Evolutionary conservation across 164 flowering plant species (phyloP).

Genomic region (Aristolochia californica): DNA sequence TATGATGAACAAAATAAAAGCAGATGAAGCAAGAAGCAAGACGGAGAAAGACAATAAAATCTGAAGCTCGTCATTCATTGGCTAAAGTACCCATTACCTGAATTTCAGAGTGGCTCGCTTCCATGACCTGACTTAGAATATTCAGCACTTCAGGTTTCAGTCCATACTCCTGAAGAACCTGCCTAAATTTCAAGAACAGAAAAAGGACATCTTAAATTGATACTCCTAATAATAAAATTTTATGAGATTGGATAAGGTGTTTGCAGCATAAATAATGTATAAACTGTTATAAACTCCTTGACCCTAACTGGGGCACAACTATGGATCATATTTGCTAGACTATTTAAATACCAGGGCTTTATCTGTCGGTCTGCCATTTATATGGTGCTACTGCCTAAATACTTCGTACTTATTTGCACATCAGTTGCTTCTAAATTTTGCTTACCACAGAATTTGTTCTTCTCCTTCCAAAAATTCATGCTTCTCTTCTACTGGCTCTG

Average conservation of each 20-base stretch:
- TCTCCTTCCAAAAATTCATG: constrained; percentile 77
- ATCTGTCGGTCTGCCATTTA: too few species aligned
- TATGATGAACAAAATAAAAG: not conserved
- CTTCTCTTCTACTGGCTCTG: constrained; percentile 71
- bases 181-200: constrained; percentile 35
- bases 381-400: too few species aligned
- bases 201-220: too few species aligned
- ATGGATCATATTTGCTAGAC: too few species aligned
- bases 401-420: not conserved
- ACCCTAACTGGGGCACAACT: too few species aligned
- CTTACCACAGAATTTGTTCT: constrained; percentile 80
- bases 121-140: constrained; percentile 45
- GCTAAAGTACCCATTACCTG: constrained; percentile 36
- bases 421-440: not conserved
- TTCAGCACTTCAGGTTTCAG: constrained; percentile 44
- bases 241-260: too few species aligned
- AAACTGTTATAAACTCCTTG: too few species aligned
- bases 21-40: not conserved
- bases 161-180: constrained; percentile 57
- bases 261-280: too few species aligned
- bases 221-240: too few species aligned
- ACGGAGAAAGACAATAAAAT: not conserved
- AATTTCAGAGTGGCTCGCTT: constrained; percentile 48
- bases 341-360: too few species aligned
- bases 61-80: not conserved